These are phyloP conservation scores for Colletotrichum echinochloae DNA, from an alignment of 2,329 filamentous ascomycete genomes.

Conservation along the genomic window DNA sequence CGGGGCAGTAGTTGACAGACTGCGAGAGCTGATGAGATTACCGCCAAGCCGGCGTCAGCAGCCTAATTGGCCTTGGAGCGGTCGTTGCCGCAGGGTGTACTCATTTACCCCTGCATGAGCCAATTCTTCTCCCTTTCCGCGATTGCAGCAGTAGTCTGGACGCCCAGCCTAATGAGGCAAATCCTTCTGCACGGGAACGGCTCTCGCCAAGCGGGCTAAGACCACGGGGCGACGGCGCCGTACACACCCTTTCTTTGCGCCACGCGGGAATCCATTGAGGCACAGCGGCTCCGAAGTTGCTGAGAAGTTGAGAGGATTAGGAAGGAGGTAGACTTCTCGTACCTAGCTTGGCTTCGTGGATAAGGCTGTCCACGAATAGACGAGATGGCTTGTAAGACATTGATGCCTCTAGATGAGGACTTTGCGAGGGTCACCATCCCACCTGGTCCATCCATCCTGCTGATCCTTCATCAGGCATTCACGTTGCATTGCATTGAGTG, in stretches of 20 bases:
- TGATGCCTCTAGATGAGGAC: slow-evolving; percentile 8
- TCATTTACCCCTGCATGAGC: slow-evolving; percentile 4
- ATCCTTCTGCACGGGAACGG: slow-evolving; percentile 4
- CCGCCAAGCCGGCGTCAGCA: slow-evolving; percentile 7
- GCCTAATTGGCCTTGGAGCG: neutral
- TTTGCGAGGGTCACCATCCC: slow-evolving; percentile 7
- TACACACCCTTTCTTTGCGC: slow-evolving; percentile 1
- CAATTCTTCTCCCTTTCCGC: neutral
- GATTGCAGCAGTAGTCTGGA: neutral
- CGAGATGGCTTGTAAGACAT: slow-evolving; percentile 1
- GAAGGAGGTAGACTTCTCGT: slow-evolving; percentile 4
- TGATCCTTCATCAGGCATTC: slow-evolving; percentile 4
- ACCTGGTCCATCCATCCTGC: neutral
- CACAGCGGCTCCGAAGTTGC: neutral
- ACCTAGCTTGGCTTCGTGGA: slow-evolving; percentile 2
- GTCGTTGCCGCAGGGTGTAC: neutral
- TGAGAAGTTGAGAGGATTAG: neutral
- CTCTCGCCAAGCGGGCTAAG: neutral
- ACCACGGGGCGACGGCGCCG: slow-evolving; percentile 3
- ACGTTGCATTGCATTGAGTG: slow-evolving; percentile 6
- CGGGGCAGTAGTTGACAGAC: slow-evolving; percentile 6
- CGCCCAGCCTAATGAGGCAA: slow-evolving; percentile 3
- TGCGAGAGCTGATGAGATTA: slow-evolving; percentile 7
- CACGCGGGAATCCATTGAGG: slow-evolving; percentile 1
- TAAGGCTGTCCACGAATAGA: slow-evolving; percentile 6